Percentiles rank a stretch among this genome's conserved stretches.
Conservation (phyloP, 768 basidiomycete species). For the Lactarius evosmus region DNA sequence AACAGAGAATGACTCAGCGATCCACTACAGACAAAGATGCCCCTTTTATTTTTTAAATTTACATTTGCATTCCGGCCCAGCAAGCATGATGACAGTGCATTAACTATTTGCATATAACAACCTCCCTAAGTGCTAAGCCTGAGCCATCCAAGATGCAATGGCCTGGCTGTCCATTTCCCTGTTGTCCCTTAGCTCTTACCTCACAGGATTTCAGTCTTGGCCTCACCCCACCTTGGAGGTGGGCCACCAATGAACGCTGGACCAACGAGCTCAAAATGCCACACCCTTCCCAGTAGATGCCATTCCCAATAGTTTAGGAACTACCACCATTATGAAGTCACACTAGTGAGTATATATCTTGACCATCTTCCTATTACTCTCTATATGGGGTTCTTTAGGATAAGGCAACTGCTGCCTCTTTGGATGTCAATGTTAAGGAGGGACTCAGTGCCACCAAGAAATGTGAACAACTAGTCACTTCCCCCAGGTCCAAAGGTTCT, state of each 20-base stretch:
- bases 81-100: no score
- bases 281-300: conserved; percentile 64
- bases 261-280: conserved; percentile 69
- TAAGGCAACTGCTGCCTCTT: conserved; percentile 97
- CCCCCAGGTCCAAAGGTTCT: conserved; percentile 96
- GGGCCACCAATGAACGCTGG: conserved; percentile 59
- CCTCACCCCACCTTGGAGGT: conserved; percentile 70
- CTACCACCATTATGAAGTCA: conserved; percentile 92
- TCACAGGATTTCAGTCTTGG: conserved; percentile 57
- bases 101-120: no score
- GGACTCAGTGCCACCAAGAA: conserved; percentile 99
- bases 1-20: no score
- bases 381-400: conserved; percentile 44
- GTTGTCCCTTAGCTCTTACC: conserved; percentile 49
- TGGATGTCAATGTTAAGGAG: conserved; percentile 99
- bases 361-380: not conserved
- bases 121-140: no score
- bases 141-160: no score
- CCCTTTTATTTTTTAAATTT: no score
- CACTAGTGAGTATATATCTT: conserved; percentile 51
- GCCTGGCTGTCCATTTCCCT: no score
- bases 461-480: conserved; percentile 51
- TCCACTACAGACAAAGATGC: no score
- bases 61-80: no score
- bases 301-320: conserved; percentile 98